Conservation (phyloP, 2,329 filamentous ascomycete genomes). For the Paraphoma sp. region DNA sequence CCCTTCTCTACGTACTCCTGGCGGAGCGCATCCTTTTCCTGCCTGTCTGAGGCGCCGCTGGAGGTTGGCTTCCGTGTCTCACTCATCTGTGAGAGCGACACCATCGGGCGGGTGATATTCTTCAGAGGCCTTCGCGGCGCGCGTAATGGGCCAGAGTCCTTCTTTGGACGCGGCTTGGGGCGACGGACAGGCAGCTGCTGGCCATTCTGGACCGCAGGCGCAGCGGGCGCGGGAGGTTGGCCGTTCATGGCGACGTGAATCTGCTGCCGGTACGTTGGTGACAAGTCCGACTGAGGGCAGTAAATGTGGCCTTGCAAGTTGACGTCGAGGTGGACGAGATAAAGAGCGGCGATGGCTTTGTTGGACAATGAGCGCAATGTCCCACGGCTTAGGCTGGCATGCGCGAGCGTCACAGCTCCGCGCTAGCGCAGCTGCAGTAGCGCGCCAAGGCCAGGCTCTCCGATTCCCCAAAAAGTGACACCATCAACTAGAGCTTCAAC, state of each 20-base stretch:
- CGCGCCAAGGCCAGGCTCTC: constrained; percentile 13
- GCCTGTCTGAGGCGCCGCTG: constrained; percentile 12
- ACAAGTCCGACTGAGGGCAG: constrained; percentile 21
- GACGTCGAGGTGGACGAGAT: constrained; percentile 28
- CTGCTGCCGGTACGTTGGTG: background rate
- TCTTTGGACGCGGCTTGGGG: constrained; percentile 41
- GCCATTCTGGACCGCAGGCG: constrained; percentile 43
- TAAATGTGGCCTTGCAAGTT: constrained; percentile 16
- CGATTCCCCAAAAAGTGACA: constrained; percentile 10
- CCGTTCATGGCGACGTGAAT: constrained; percentile 23
- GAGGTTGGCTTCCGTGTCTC: constrained; percentile 20
- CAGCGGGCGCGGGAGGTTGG: constrained; percentile 27
- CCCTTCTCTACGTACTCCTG: constrained; percentile 34
- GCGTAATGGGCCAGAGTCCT: constrained; percentile 44
- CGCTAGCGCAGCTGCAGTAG: constrained; percentile 6
- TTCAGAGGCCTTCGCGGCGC: constrained; percentile 42
- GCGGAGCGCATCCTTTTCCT: constrained; percentile 29
- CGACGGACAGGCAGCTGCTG: constrained; percentile 35
- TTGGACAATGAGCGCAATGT: background rate
- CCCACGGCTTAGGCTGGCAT: constrained; percentile 4
- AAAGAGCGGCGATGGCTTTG: constrained; percentile 12
- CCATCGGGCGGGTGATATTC: constrained; percentile 39
- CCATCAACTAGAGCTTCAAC: background rate
- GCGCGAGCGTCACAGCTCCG: constrained; percentile 19
- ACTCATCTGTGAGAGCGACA: constrained; percentile 44